These are phyloP conservation scores for Termitomyces sp. DNA, from an alignment of 768 basidiomycete genomes.

Conservation along the genomic window DNA sequence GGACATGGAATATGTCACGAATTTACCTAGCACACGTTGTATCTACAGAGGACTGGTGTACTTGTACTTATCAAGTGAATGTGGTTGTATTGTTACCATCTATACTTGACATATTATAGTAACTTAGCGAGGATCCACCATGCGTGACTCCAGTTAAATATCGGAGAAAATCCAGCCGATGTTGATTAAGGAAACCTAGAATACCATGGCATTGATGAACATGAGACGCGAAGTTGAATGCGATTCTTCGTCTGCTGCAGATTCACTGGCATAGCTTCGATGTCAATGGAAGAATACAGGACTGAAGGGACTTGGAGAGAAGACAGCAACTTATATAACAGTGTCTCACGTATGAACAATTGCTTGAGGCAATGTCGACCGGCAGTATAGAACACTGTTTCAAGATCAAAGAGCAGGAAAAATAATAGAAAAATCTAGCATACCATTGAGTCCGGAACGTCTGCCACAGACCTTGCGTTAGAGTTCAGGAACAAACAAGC, in stretches of 20 bases:
- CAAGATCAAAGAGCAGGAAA: neutral
- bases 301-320: neutral
- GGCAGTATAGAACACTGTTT: neutral
- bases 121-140: slow-evolving; percentile 28
- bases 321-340: too few species aligned
- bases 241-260: neutral
- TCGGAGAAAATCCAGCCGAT: slow-evolving; percentile 35
- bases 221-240: neutral
- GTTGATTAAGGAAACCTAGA: too few species aligned
- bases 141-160: slow-evolving; percentile 44
- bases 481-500: too few species aligned
- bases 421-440: too few species aligned
- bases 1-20: neutral
- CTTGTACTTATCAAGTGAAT: neutral
- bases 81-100: neutral
- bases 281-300: neutral
- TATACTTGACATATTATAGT: too few species aligned
- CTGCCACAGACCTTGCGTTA: too few species aligned
- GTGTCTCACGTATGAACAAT: neutral
- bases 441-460: too few species aligned
- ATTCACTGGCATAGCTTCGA: too few species aligned
- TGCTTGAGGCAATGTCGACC: neutral
- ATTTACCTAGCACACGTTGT: too few species aligned
- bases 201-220: too few species aligned
- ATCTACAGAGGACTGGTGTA: neutral